Percentiles rank a stretch among this genome's conserved stretches.
Evolutionary conservation across 768 basidiomycete species (phyloP).

Genomic region (Pisolithus sp.): DNA sequence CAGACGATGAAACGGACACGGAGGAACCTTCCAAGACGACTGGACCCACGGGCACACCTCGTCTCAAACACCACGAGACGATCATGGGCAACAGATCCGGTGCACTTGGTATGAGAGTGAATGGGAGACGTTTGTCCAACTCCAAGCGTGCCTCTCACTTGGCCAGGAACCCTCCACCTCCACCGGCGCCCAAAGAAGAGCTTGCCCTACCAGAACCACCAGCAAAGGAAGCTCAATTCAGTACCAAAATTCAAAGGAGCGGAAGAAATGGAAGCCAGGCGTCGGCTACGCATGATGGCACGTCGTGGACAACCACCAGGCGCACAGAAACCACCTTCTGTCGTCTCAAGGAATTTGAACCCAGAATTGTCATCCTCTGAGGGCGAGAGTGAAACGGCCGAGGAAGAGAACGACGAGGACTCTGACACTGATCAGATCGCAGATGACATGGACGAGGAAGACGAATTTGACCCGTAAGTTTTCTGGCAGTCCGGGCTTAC

Average conservation of each 20-base stretch:
- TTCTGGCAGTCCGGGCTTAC: background rate
- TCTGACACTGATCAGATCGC: conserved; percentile 45
- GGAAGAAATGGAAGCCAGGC: conserved; percentile 78
- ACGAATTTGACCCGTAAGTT: conserved; percentile 78
- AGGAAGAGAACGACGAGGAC: conserved; percentile 47
- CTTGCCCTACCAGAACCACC: conserved; percentile 29
- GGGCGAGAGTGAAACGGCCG: conserved; percentile 41
- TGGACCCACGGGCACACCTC: conserved; percentile 43
- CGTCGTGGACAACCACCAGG: conserved; percentile 38
- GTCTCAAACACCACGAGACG: conserved; percentile 80
- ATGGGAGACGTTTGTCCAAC: conserved; percentile 52
- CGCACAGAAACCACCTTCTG: conserved; percentile 17
- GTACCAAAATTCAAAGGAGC: conserved; percentile 78
- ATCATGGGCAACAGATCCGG: conserved; percentile 75
- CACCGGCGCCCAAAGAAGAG: conserved; percentile 5
- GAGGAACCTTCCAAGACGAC: conserved; percentile 16
- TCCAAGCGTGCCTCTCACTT: conserved; percentile 42
- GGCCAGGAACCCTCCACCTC: conserved; percentile 4
- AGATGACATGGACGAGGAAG: conserved; percentile 54
- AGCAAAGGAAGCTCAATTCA: conserved; percentile 51
- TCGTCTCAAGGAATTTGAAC: conserved; percentile 37
- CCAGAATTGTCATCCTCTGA: conserved; percentile 46
- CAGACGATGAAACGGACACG: conserved; percentile 59
- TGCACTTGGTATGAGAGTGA: conserved; percentile 70
- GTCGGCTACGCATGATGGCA: conserved; percentile 60